Evolutionary conservation across 108 stramenopile species (phyloP).

Genomic region (Discostella pseudostelligera): DNA sequence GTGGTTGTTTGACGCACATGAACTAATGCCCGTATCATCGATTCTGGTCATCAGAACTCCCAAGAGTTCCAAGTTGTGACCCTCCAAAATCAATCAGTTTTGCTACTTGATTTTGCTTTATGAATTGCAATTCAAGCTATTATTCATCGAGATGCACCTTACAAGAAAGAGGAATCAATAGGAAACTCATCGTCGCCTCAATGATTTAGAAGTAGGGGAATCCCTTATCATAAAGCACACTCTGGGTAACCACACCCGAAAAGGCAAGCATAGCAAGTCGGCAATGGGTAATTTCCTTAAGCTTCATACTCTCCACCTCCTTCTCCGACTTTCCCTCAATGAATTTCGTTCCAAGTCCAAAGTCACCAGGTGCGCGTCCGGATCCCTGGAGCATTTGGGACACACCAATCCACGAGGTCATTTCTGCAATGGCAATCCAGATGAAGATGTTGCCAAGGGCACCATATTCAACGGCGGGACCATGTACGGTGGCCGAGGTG

Average conservation of each 20-base stretch:
- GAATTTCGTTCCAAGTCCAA: slow-evolving; percentile 85
- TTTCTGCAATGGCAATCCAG: slow-evolving; percentile 72
- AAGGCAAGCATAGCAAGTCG: slow-evolving; percentile 95
- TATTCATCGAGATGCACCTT: no score
- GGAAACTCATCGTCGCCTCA: no score
- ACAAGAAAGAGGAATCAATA: no score
- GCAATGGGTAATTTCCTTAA: slow-evolving; percentile 92
- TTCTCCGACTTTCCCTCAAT: slow-evolving; percentile 66
- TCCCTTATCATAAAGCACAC: slow-evolving; percentile 84
- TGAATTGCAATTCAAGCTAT: no score
- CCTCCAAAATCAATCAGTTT: no score
- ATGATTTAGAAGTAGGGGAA: slow-evolving; percentile 75
- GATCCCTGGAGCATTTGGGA: slow-evolving; percentile 89
- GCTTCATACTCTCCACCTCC: slow-evolving; percentile 74
- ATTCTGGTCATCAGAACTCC: no score
- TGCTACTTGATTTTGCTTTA: no score
- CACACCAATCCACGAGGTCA: slow-evolving; percentile 63
- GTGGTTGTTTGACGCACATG: no score
- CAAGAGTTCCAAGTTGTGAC: no score
- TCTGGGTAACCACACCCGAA: slow-evolving; percentile 91
- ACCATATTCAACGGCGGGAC: slow-evolving; percentile 74
- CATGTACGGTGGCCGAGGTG: slow-evolving; percentile 82
- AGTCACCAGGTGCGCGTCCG: slow-evolving; percentile 92
- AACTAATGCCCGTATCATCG: no score
- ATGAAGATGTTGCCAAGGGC: slow-evolving; percentile 81